These are phyloP conservation scores for Mixia osmundae DNA, from an alignment of 1,284 basidiomycete species.

Conservation along the genomic window DNA sequence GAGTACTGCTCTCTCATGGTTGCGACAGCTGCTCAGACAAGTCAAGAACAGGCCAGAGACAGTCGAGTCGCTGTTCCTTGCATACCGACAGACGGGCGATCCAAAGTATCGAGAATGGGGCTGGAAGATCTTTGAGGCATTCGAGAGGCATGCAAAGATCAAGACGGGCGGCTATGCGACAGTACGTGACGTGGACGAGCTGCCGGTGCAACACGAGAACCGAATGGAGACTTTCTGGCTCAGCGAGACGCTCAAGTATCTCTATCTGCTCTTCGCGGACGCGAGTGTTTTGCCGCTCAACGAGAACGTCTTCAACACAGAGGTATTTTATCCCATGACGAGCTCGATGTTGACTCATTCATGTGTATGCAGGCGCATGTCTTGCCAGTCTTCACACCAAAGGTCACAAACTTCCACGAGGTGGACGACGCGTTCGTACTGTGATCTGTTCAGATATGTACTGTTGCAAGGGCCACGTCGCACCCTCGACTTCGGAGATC, in stretches of 20 bases:
- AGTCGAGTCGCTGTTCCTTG: constrained; percentile 76
- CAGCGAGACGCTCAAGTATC: constrained; percentile 84
- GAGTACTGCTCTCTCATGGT: no score
- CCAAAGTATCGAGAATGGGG: constrained; percentile 52
- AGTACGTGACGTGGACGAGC: constrained; percentile 56
- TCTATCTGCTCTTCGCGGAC: constrained; percentile 71
- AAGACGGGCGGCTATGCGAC: constrained; percentile 58
- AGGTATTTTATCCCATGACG: constrained; percentile 18
- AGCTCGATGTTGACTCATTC: background rate
- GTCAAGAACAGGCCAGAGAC: constrained; percentile 93
- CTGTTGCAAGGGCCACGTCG: no score
- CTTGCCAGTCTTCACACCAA: constrained; percentile 35
- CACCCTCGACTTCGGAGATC: no score
- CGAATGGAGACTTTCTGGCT: constrained; percentile 91
- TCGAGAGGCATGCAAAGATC: constrained; percentile 56
- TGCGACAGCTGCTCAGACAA: no score
- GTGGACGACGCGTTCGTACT: background rate
- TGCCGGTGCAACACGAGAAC: constrained; percentile 45
- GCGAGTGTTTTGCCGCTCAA: constrained; percentile 38
- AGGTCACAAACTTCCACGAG: no score
- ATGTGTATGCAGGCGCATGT: constrained; percentile 47
- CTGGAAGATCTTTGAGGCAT: constrained; percentile 76
- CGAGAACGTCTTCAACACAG: constrained; percentile 62
- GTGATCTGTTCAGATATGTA: no score
- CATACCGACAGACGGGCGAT: constrained; percentile 61